Evolutionary conservation across 106 monocot genomes (phyloP), one percentile per base, ranked within the genome.

Genomic region (Vanilla planifolia): DNA sequence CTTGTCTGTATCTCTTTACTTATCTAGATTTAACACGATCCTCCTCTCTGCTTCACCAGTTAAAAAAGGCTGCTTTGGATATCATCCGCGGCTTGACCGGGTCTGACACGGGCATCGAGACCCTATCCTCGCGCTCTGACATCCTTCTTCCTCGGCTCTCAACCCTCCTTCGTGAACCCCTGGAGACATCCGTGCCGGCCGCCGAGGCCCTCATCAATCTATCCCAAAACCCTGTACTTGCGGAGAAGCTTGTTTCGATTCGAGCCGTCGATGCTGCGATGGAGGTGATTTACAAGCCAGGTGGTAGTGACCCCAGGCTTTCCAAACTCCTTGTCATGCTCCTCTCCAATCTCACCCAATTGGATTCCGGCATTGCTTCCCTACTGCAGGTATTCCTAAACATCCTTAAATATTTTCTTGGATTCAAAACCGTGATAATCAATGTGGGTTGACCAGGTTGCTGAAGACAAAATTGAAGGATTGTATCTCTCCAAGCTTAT

Each of bases 191-290:
- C 41, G 68, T 35, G 19, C 73, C 76, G 2, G 86, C 93, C 19
- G 75, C 90, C 16, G 86, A 96, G 45, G 65, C 96, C 26, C 72
- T 96, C 10, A 72, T 96, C 33, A 96, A 96, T 65, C 81, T 96
- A 68, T 84, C 91, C 40, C 83, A 91, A 69, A 59, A 86, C 52
- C 36, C 66, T 1, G 19, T 1, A 10, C 41, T 91, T 27, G 61
- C 84, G 5, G 63, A 73, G 23, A 63, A 70, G 71, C 75, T 91
- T 40, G 78, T 87, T 22, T 32, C 67, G 8, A 47, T 74, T 8
- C 79, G 87, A 15, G 48, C 67, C 14, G 75, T 87, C 3, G 36
- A 40, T 7, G 29, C 44, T 17, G 56, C 79, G 27, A 73, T 91
- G 76, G 91, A 87, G n/a, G 66, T 75, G 3, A 51, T 96, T 41